These are phyloP conservation scores for Lenzites betulinus DNA, from an alignment of 768 basidiomycete species.

Conservation along the genomic window DNA sequence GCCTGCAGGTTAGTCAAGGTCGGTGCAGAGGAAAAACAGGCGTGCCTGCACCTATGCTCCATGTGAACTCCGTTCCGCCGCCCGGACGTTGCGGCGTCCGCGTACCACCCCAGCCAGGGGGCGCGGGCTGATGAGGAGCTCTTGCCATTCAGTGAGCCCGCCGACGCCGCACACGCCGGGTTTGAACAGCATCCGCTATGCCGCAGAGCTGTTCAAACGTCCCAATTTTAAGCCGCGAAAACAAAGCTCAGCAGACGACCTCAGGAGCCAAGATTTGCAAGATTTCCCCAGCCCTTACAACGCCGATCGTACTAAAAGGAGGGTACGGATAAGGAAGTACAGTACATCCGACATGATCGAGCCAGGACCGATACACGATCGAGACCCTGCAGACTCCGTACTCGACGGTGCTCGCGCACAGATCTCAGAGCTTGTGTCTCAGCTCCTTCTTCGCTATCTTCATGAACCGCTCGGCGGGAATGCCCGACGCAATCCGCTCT, in stretches of 20 bases:
- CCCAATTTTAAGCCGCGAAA: no score
- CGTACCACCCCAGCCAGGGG: not conserved
- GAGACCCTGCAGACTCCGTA: not conserved
- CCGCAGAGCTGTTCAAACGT: no score
- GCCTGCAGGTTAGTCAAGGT: not conserved
- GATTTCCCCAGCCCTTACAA: no score
- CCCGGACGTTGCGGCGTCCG: not conserved
- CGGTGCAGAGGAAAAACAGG: not conserved
- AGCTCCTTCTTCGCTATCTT: constrained; percentile 65
- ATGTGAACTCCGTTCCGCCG: not conserved
- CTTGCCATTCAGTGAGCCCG: no score
- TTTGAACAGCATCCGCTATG: no score
- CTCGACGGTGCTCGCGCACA: not conserved
- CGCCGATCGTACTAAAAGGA: not conserved
- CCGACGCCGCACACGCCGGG: no score
- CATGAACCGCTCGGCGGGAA: constrained; percentile 54
- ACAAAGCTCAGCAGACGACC: not conserved
- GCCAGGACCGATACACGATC: not conserved
- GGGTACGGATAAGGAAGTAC: constrained; percentile 3
- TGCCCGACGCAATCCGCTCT: constrained; percentile 60
- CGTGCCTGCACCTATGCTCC: not conserved
- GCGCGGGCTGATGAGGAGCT: no score
- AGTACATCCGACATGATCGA: not conserved
- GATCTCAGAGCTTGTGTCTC: constrained; percentile 56
- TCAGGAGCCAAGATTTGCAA: no score